Evolutionary conservation across 179 eudicot species (phyloP).

Genomic region (Corrigiola litoralis): DNA sequence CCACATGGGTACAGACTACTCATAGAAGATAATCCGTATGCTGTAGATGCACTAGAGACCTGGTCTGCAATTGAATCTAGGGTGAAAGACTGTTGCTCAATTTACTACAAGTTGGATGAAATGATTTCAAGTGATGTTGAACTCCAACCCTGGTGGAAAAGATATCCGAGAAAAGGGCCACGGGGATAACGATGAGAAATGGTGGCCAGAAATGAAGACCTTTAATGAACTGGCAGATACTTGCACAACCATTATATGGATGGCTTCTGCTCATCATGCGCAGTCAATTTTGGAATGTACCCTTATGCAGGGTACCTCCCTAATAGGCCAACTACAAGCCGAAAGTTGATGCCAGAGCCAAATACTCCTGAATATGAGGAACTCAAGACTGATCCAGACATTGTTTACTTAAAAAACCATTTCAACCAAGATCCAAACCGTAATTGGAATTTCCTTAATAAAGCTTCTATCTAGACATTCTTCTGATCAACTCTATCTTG

Average conservation of each 20-base stretch:
- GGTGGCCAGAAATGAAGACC: constrained; percentile 75
- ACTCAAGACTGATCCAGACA: constrained; percentile 42
- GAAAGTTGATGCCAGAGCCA: constrained; percentile 54
- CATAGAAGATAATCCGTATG: constrained; percentile 77
- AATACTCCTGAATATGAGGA: constrained; percentile 45
- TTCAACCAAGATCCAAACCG: constrained; percentile 44
- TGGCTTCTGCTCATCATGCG: constrained; percentile 79
- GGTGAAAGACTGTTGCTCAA: constrained; percentile 52
- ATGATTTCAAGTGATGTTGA: constrained; percentile 39
- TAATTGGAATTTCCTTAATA: constrained; percentile 54
- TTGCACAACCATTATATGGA: constrained; percentile 71
- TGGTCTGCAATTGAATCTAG: constrained; percentile 68
- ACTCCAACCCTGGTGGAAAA: constrained; percentile 67
- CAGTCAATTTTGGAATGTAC: constrained; percentile 72
- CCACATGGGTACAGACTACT: constrained; percentile 48
- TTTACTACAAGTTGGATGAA: constrained; percentile 42
- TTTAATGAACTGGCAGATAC: constrained; percentile 32
- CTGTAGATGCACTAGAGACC: constrained; percentile 68
- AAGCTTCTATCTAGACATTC: constrained; percentile 67
- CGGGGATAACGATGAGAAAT: constrained; percentile 64
- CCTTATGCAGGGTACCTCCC: constrained; percentile 74
- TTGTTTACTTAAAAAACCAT: constrained; percentile 44
- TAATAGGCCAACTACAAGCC: constrained; percentile 56
- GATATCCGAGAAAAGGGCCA: constrained; percentile 64
- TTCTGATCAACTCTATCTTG: constrained; percentile 64